These are phyloP conservation scores for Syncephalastrum contaminatum DNA, from an alignment of 371 early-diverging fungal genomes.

Conservation along the genomic window DNA sequence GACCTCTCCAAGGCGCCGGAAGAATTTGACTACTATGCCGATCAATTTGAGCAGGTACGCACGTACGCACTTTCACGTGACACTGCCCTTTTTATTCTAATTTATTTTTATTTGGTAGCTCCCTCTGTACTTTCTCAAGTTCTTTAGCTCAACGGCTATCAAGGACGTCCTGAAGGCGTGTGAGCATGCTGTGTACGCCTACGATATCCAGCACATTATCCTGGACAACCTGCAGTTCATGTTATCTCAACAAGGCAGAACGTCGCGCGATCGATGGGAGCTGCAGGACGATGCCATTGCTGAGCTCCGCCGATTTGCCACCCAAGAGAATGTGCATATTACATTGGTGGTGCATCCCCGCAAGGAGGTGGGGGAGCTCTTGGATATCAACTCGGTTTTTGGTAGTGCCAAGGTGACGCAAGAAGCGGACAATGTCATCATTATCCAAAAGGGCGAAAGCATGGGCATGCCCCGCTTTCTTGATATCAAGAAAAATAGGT, in stretches of 20 bases:
- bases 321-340: slow-evolving; percentile 72
- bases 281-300: slow-evolving; percentile 71
- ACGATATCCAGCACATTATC: slow-evolving; percentile 73
- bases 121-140: slow-evolving; percentile 76
- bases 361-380: slow-evolving; percentile 56
- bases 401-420: slow-evolving; percentile 83
- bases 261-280: slow-evolving; percentile 68
- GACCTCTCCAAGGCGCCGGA: slow-evolving; percentile 48
- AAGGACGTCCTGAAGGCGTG: slow-evolving; percentile 68
- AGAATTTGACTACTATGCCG: slow-evolving; percentile 56
- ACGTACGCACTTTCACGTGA: neutral
- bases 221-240: slow-evolving; percentile 83
- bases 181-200: slow-evolving; percentile 69
- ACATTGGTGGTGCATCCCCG: slow-evolving; percentile 78
- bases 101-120: slow-evolving; percentile 33
- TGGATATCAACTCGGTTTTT: slow-evolving; percentile 73
- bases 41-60: slow-evolving; percentile 63
- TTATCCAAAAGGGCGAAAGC: slow-evolving; percentile 56
- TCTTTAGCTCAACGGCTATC: slow-evolving; percentile 73
- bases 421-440: slow-evolving; percentile 81
- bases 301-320: slow-evolving; percentile 69
- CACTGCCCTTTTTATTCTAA: neutral
- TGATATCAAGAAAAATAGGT: slow-evolving; percentile 72
- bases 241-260: slow-evolving; percentile 67
- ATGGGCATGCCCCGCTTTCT: slow-evolving; percentile 37